These are phyloP conservation scores for Volvox reticuliferus DNA, from an alignment of 139 green algal species.

Conservation along the genomic window DNA sequence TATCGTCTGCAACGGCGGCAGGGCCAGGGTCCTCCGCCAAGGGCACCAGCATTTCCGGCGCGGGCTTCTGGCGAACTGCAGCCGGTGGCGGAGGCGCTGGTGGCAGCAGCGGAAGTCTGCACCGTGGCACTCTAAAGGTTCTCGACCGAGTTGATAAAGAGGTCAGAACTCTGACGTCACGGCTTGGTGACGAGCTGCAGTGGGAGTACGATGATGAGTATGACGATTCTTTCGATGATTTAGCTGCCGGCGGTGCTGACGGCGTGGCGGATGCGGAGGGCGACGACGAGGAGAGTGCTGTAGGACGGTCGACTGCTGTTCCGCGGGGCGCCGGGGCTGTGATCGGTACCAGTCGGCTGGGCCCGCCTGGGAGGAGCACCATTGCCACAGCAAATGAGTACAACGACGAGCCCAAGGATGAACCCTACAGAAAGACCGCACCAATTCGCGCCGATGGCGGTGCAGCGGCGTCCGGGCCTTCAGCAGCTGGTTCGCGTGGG, in stretches of 20 bases:
- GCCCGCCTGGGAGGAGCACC: background rate
- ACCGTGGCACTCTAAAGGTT: constrained; percentile 56
- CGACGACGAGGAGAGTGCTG: constrained; percentile 35
- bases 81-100: constrained; percentile 37
- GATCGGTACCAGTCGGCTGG: background rate
- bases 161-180: constrained; percentile 47
- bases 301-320: background rate
- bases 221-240: constrained; percentile 88
- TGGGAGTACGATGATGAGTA: constrained; percentile 88
- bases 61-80: background rate
- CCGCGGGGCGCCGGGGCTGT: background rate
- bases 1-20: background rate
- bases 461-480: background rate
- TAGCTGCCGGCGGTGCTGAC: constrained; percentile 63
- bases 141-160: constrained; percentile 53
- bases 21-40: background rate
- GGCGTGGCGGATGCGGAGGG: constrained; percentile 78
- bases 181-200: constrained; percentile 67
- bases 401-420: constrained; percentile 54
- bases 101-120: constrained; percentile 12
- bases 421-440: background rate
- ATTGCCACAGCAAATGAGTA: constrained; percentile 8
- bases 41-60: background rate
- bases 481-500: background rate
- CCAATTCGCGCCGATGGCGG: background rate